phyloP scores from a whole-genome alignment of 2,329 filamentous ascomycete species.

The Fusarium albidum region DNA sequence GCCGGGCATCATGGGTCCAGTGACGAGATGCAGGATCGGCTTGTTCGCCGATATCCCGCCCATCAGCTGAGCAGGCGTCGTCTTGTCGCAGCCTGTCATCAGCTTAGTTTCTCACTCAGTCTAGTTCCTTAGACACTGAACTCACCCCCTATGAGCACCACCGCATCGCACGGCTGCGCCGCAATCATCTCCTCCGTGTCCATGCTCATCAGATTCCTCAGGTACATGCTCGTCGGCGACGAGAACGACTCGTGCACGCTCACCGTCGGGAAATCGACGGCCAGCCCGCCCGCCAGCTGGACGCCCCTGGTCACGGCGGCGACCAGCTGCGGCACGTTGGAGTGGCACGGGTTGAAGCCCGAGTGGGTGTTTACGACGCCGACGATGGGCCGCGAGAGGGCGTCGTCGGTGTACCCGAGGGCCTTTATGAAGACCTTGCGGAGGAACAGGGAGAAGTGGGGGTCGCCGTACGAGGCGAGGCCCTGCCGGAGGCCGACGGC shows the following conservation, averaged over 20 bases:
- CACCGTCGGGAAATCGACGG: slow-evolving; percentile 78
- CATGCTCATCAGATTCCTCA: slow-evolving; percentile 80
- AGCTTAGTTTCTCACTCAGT: too few species aligned
- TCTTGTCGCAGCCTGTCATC: slow-evolving; percentile 74
- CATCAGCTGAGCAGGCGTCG: slow-evolving; percentile 78
- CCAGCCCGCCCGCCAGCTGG: slow-evolving; percentile 71
- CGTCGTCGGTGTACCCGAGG: slow-evolving; percentile 76
- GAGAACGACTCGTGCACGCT: slow-evolving; percentile 75
- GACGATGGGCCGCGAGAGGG: slow-evolving; percentile 74
- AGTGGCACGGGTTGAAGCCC: slow-evolving; percentile 78
- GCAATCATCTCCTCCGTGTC: slow-evolving; percentile 82
- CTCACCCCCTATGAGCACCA: slow-evolving; percentile 71
- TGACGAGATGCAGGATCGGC: slow-evolving; percentile 72
- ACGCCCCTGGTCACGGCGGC: slow-evolving; percentile 75
- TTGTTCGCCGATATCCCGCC: slow-evolving; percentile 79
- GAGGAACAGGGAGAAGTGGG: slow-evolving; percentile 78
- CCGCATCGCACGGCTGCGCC: slow-evolving; percentile 75
- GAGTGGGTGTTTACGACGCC: slow-evolving; percentile 79
- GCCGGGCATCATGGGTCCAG: slow-evolving; percentile 79
- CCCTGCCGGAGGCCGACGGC: slow-evolving; percentile 67
- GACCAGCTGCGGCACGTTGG: slow-evolving; percentile 74
- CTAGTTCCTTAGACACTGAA: too few species aligned
- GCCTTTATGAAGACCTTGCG: slow-evolving; percentile 82
- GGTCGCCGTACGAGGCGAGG: slow-evolving; percentile 74
- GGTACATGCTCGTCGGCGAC: slow-evolving; percentile 76